Percentiles rank a stretch among this genome's conserved stretches.
These are phyloP conservation scores for Diaporthe citri DNA, from an alignment of 2,329 filamentous ascomycete species.

Conservation along the genomic window DNA sequence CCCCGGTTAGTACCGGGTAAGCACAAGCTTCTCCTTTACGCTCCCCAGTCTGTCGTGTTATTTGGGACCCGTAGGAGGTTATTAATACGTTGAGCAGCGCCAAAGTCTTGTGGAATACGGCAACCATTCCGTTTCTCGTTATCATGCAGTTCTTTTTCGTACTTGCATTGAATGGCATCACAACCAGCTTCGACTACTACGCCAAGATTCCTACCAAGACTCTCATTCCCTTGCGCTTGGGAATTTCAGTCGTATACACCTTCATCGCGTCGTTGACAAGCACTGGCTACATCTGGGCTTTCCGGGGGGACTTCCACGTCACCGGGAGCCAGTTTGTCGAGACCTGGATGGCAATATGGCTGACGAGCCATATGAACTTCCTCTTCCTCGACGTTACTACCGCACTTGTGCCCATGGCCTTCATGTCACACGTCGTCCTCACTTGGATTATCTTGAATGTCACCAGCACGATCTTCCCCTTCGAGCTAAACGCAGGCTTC, in stretches of 20 bases:
- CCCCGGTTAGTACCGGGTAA: background rate
- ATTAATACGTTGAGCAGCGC: background rate
- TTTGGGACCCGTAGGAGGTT: background rate
- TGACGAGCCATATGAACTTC: constrained; percentile 58
- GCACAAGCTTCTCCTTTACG: background rate
- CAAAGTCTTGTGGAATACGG: background rate
- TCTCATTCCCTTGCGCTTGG: background rate
- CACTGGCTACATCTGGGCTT: constrained; percentile 18
- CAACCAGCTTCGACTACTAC: background rate
- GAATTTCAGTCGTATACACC: background rate
- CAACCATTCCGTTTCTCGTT: background rate
- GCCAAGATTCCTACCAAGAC: constrained; percentile 10
- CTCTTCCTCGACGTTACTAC: constrained; percentile 53
- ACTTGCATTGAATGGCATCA: constrained; percentile 23
- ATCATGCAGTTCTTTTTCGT: constrained; percentile 29
- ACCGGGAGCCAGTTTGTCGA: constrained; percentile 42
- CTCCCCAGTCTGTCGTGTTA: background rate
- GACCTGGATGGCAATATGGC: constrained; percentile 52
- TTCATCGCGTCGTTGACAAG: background rate
- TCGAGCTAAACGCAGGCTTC: constrained; percentile 54
- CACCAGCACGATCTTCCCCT: constrained; percentile 51
- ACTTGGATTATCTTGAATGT: constrained; percentile 58
- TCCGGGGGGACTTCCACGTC: background rate
- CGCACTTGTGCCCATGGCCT: constrained; percentile 49
- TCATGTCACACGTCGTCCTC: constrained; percentile 57